Conservation (phyloP, 768 basidiomycete genomes). For the Daedaleopsis sinensis region DNA sequence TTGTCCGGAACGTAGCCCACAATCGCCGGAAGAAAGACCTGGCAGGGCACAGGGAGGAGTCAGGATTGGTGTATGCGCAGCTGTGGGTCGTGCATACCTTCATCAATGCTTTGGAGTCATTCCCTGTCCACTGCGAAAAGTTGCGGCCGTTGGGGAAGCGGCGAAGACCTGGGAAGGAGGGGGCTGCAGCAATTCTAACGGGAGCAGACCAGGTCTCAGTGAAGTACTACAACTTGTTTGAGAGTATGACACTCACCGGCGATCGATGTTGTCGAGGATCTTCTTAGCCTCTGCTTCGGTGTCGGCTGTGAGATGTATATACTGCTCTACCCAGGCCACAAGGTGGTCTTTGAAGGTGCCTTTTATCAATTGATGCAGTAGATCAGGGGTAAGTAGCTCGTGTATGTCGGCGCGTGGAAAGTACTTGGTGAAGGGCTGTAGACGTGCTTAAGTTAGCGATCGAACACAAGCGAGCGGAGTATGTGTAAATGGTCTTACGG, state of each 20-base stretch:
- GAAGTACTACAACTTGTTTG: no score
- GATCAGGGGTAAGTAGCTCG: conserved; percentile 17
- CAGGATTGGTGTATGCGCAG: no score
- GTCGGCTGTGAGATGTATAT: conserved; percentile 16
- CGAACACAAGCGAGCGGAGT: no score
- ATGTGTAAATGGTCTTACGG: conserved; percentile 26
- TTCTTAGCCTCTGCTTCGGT: neutral
- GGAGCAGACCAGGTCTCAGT: no score
- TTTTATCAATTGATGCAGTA: conserved; percentile 27
- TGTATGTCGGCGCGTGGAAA: conserved; percentile 28
- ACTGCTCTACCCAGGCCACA: conserved; percentile 16
- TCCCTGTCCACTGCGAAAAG: conserved; percentile 33
- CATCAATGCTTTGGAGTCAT: conserved; percentile 33
- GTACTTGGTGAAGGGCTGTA: conserved; percentile 22
- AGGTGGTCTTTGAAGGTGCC: conserved; percentile 28
- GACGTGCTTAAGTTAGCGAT: no score
- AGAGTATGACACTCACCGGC: conserved; percentile 4
- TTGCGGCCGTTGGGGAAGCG: conserved; percentile 27
- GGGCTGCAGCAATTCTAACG: conserved; percentile 22
- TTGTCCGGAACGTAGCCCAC: no score
- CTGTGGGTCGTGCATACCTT: no score
- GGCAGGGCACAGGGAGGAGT: no score
- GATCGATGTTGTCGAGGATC: conserved; percentile 21
- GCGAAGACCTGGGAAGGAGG: conserved; percentile 26
- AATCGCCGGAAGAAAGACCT: no score